Evolutionary conservation across 768 basidiomycete genomes (phyloP).

Genomic region (Gymnopilus dilepis): DNA sequence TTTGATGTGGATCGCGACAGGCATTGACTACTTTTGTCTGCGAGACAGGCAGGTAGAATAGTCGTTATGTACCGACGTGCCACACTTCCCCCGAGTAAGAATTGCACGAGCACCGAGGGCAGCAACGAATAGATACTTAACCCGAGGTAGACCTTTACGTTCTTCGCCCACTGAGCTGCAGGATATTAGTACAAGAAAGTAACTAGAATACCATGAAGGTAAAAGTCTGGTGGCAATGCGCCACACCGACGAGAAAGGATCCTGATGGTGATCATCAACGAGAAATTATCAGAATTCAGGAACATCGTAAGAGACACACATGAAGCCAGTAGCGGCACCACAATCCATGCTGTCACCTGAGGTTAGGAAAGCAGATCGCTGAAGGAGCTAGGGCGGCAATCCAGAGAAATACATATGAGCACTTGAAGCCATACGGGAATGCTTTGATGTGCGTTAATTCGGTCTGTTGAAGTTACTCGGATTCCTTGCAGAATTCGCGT

Average conservation of each 20-base stretch:
- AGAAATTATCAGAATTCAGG: no score
- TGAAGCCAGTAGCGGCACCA: neutral
- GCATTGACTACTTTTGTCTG: no score
- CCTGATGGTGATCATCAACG: no score
- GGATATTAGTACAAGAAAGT: no score
- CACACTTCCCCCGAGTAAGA: neutral
- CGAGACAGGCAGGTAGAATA: neutral
- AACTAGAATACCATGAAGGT: no score
- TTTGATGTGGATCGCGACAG: no score
- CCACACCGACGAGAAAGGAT: no score
- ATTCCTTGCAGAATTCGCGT: neutral
- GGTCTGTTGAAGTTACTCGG: neutral
- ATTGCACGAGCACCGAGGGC: neutral
- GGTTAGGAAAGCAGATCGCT: neutral
- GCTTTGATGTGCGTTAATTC: neutral
- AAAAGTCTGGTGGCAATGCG: no score
- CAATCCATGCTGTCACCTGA: neutral
- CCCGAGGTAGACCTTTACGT: conserved; percentile 1
- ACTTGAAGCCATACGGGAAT: neutral
- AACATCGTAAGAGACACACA: neutral
- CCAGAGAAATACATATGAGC: neutral
- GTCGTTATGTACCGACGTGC: neutral
- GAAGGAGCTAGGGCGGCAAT: neutral
- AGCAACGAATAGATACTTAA: neutral
- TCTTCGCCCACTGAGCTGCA: neutral